These are phyloP conservation scores for Dioscorea zingiberensis DNA, from an alignment of 106 monocot species.

Conservation along the genomic window DNA sequence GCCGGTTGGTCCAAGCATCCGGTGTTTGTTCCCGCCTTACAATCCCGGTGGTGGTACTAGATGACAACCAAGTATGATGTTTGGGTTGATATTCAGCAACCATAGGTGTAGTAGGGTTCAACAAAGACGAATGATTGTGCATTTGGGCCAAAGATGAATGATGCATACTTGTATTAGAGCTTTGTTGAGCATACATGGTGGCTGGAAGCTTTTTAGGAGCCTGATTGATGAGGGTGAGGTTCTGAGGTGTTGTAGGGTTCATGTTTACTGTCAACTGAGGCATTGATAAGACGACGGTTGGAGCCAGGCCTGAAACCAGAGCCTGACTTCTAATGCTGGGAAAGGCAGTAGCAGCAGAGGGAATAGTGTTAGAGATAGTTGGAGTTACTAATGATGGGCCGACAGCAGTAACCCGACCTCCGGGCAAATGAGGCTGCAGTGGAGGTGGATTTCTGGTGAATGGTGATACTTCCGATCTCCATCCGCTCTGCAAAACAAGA, in stretches of 20 bases:
- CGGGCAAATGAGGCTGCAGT: constrained; percentile 16
- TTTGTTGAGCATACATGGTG: not conserved
- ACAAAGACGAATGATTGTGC: no score
- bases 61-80: no score
- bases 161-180: no score
- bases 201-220: not conserved
- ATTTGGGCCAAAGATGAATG: no score
- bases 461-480: constrained; percentile 21
- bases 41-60: not conserved
- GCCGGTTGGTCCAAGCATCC: no score
- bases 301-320: constrained; percentile 3
- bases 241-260: constrained; percentile 13
- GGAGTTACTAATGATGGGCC: not conserved
- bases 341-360: not conserved
- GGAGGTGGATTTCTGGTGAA: not conserved
- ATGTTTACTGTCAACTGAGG: constrained; percentile 4
- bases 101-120: no score
- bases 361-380: not conserved
- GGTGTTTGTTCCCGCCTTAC: no score
- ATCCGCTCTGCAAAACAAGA: constrained; percentile 32
- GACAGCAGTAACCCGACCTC: not conserved
- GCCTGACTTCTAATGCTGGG: no score
- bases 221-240: not conserved
- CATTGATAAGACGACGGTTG: constrained; percentile 4
- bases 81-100: no score